Evolutionary conservation across 495 filamentous ascomycete genomes (phyloP), one percentile per base, ranked within the genome.

Genomic region (Penicillium fimorum): DNA sequence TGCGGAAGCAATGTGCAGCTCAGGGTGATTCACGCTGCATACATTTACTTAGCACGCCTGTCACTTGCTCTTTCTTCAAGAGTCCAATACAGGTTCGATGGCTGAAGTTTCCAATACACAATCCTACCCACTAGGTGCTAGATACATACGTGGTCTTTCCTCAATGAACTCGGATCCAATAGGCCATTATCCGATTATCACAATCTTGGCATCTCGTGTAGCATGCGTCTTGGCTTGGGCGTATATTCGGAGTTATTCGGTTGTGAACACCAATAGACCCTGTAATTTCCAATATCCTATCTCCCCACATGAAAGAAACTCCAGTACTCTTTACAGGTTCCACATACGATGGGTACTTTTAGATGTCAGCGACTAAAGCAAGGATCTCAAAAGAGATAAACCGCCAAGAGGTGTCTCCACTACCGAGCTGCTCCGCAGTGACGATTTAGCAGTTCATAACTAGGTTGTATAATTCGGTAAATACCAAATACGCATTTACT

Each of bases 151-250:
- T 24, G 24, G 18, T 49, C 8, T 10, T 5, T 48, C n/a, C 18
- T 33, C 32, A 29, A 29, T 24, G 33, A 11, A 5, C 37, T 20
- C 15, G 15, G 17, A 41, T 22, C 45, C 43, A 50, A 4, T 60
- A 58, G 25, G 46, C 35, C 12, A 52, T 22, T 37, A 22, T 27
- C 33, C 47, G 57, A 50, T 59, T 15, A 22, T 33, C 43, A 32
- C 45, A 52, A 38, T 27, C 33, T 33, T 35, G 42, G 25, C 18
- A 37, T 12, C 15, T 18, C 9, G 47, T 53, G 47, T 56, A 56
- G 47, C 43, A 33, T 47, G n/a, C 29, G 41, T 54, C 30, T 47
- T 18, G 18, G 30, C 55, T 45, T 33, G 11, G 29, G 7, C 18
- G 4, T 15, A 25, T 15, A 25, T 25, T 37, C 47, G 29, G 47